phyloP scores from a whole-genome alignment of 257 asterid genomes.

The Solanum phureja region DNA sequence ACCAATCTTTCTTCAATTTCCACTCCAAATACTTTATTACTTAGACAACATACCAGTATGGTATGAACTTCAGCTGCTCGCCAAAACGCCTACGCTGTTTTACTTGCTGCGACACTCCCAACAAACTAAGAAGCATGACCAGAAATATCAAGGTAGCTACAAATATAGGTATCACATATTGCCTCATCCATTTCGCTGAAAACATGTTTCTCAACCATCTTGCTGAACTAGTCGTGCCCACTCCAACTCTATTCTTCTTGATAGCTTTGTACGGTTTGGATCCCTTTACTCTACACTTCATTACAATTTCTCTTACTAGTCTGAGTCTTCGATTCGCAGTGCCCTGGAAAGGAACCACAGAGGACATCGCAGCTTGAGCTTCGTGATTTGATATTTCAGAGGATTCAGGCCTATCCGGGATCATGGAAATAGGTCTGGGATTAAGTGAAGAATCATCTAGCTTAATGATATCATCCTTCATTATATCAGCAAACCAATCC shows the following conservation, averaged over 20 bases:
- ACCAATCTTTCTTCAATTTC: not conserved
- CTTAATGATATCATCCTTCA: slow-evolving; percentile 71
- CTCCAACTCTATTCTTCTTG: not conserved
- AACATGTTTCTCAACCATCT: not conserved
- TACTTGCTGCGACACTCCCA: not conserved
- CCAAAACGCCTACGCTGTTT: not conserved
- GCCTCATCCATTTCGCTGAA: not conserved
- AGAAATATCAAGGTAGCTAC: not conserved
- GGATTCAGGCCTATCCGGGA: not conserved
- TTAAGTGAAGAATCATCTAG: slow-evolving; percentile 44
- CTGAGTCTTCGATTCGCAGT: slow-evolving; percentile 49
- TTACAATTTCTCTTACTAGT: slow-evolving; percentile 15
- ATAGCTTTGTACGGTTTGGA: not conserved
- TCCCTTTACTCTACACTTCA: not conserved
- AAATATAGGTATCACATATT: not conserved
- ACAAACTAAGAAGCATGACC: not conserved
- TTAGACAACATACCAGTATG: not conserved
- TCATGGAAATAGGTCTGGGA: not conserved
- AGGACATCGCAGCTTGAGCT: slow-evolving; percentile 1
- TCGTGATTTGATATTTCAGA: slow-evolving; percentile 11
- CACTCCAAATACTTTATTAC: not conserved
- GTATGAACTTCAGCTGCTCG: not conserved
- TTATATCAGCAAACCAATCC: slow-evolving; percentile 71
- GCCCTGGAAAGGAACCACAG: slow-evolving; percentile 37
- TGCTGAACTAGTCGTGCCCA: not conserved